Evolutionary conservation across 768 basidiomycete species (phyloP), one percentile per base, ranked within the genome.

Genomic region (Boletus eberwhitei): DNA sequence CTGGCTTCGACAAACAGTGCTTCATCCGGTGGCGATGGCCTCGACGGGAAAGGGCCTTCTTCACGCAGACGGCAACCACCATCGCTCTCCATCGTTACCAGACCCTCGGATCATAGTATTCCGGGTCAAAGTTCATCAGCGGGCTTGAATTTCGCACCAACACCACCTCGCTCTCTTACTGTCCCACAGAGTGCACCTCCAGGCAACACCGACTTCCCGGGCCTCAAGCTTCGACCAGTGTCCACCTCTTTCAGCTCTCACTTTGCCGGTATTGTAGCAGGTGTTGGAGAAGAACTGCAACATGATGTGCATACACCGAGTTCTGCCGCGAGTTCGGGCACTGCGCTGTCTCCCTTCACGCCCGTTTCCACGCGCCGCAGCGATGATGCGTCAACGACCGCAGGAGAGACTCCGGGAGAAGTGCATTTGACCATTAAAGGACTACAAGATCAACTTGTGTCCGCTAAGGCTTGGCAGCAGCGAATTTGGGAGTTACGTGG

Each of bases 401-500:
- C 65, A 48, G 55, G 57, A 21, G 60, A 67, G 32, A 56, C 60
- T 7, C 61, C 69, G 0, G 76, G 75, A 37, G 77, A 81, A 51
- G 79, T 79, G 35, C 66, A 76, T 42, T 59, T 75, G 22, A 68
- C 79, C 31, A 74, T 87, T 37, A 75, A 76, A 55, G 71, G 76
- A 19, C 69, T 88, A 35, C 87, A 84, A 62, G 82, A 87, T 32
- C 83, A 88, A 65, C 73, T 90, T 36, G 63, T 71, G 36, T 73
- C 75, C 9, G 71, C 83, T 24, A 83, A 85, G 59, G 80, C 79
- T 21, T 90, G 86, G 85, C 86, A 88, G 62, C 79, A 76, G 53
- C 84, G 87, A 54, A 79, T 90, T 48, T 83, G 80, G 84, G 89
- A 90, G 63, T 72, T 92, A 48, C 88, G 88, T 64, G 79, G 81